Conservation (phyloP, 805 yeast species). For the Wickerhamomyces chambardii region DNA sequence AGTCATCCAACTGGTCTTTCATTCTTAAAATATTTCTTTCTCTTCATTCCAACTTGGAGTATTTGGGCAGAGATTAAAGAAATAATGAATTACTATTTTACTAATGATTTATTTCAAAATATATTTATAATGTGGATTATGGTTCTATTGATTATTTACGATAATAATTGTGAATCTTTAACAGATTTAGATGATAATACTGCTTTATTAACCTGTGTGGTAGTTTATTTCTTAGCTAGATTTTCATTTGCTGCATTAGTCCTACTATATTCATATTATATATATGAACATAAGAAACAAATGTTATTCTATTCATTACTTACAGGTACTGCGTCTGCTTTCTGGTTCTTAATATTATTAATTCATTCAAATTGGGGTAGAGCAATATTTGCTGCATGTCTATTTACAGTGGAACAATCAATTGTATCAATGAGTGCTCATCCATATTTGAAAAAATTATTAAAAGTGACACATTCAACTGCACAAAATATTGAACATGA, state of each 20-base stretch:
- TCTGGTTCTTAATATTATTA: conserved; percentile 47
- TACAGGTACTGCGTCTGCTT: conserved; percentile 21
- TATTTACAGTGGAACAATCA: conserved; percentile 31
- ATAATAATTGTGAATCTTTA: conserved; percentile 34
- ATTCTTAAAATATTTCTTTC: conserved; percentile 35
- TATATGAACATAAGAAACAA: conserved; percentile 43
- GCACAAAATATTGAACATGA: conserved; percentile 62
- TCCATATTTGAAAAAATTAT: conserved; percentile 34
- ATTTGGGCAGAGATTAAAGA: conserved; percentile 61
- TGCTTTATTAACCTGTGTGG: conserved; percentile 25
- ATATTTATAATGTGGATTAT: conserved; percentile 44
- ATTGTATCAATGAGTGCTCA: conserved; percentile 30
- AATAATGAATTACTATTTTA: conserved; percentile 54
- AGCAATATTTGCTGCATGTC: conserved; percentile 32
- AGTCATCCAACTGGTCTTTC: conserved; percentile 39
- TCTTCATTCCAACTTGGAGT: conserved; percentile 52
- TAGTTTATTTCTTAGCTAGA: conserved; percentile 31
- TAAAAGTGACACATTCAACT: conserved; percentile 39
- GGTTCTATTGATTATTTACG: conserved; percentile 37
- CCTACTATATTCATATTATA: conserved; percentile 29
- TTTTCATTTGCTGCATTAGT: conserved; percentile 21
- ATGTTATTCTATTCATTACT: conserved; percentile 28
- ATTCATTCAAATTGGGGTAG: conserved; percentile 31
- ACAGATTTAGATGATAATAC: conserved; percentile 27
- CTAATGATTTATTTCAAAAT: conserved; percentile 49